Base-by-base conservation (phyloP, 2,329 filamentous ascomycete genomes). In the Scortechinia acanthostroma region DNA sequence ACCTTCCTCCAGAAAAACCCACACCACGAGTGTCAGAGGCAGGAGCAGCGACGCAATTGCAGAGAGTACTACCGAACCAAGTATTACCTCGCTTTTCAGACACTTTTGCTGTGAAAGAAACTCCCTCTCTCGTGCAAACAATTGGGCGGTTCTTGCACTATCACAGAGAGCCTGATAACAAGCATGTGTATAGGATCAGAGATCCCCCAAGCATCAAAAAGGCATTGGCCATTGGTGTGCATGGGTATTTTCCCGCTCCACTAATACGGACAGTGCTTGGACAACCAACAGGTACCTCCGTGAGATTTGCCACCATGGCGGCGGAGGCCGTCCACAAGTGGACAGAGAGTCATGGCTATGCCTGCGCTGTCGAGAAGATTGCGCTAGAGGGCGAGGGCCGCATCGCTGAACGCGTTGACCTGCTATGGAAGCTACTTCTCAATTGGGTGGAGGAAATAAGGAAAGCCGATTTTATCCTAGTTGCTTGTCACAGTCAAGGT, bases 401-500 rank as follows among this genome's bases (percentile, higher is more conserved):
- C 50, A 79, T 86, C 19, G 65, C 73, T 2, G 80, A 85, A 53
- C 70, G 81, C 5, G 77, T 86, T 3, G 75, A 80, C 45, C 69
- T 80, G 2, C 61, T 86, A 2, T 86, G 81, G 81, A 84, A 83
- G 53, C 62, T 86, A 15, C 63, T 86, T n/a, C 64, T 84, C 17
- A 84, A 83, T 51, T 83, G 77, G 76, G 76, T 85, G 50, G 77
- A 82, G 25, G 73, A 82, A 47, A 77, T 86, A 21, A 69, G 76
- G 45, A 70, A 71, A 47, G 78, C 81, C 1, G 80, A 86, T 57
- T 83, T 85, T 53, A 76, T 86, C 35, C 61, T 86, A 44, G 68
- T 86, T 19, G 80, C 80, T n/a, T 83, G 79, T 47, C 81, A 86
- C 56, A 81, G 76, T 43, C 81, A 86, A 58, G 81, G 81, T 23